A percentile compares a stretch with the other conserved stretches of the same genome.
phyloP scores from a whole-genome alignment of 1,284 basidiomycete genomes.

The Cerrena zonata region DNA sequence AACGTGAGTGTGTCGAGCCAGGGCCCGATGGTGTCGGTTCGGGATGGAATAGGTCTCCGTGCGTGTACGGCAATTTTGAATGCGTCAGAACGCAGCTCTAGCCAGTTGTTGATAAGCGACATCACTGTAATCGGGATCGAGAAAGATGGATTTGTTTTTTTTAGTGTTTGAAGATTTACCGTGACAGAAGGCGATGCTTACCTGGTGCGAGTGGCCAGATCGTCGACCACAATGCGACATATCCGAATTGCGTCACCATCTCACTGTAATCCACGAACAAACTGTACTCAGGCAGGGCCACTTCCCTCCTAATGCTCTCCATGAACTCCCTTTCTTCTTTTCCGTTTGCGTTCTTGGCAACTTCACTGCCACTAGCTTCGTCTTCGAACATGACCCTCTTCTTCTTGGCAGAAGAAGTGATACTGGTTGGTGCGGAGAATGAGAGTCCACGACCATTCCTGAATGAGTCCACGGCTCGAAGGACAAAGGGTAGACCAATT shows the following conservation, averaged over 20 bases:
- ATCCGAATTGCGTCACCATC: conserved; percentile 95
- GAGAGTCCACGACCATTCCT: conserved; percentile 34
- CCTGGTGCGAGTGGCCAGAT: conserved; percentile 92
- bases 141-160: neutral
- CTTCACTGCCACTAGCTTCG: conserved; percentile 34
- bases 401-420: conserved; percentile 23
- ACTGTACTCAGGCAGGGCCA: conserved; percentile 76
- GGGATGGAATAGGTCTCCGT: conserved; percentile 77
- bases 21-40: conserved; percentile 87
- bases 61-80: conserved; percentile 89
- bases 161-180: conserved; percentile 16
- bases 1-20: conserved; percentile 90
- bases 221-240: conserved; percentile 85
- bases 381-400: conserved; percentile 73
- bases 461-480: conserved; percentile 57
- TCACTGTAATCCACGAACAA: conserved; percentile 85
- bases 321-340: conserved; percentile 69
- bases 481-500: conserved; percentile 76
- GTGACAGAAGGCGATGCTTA: too few species aligned
- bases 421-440: conserved; percentile 14
- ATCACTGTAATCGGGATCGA: conserved; percentile 40
- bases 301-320: conserved; percentile 72
- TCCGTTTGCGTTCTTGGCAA: conserved; percentile 37
- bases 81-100: conserved; percentile 90
- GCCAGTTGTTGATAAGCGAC: conserved; percentile 80